phyloP scores from a whole-genome alignment of 2,329 filamentous ascomycete genomes.

The Ophiostoma sp. region DNA sequence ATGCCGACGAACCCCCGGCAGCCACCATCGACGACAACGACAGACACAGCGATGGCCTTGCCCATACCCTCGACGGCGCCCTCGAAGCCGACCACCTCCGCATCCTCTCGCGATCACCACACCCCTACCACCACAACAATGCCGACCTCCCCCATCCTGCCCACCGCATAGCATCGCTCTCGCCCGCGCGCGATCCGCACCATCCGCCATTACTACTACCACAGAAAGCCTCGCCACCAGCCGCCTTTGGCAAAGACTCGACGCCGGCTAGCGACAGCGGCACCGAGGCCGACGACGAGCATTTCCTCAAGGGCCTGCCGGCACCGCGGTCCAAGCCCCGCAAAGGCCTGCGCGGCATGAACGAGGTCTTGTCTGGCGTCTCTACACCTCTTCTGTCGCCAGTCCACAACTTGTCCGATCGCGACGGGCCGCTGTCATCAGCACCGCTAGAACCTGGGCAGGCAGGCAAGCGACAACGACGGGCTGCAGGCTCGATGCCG shows the following conservation, averaged over 20 bases:
- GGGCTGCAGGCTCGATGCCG: neutral
- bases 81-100: constrained; percentile 37
- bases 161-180: constrained; percentile 34
- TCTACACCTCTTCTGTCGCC: constrained; percentile 53
- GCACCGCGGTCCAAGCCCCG: constrained; percentile 66
- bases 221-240: neutral
- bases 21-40: neutral
- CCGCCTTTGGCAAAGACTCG: constrained; percentile 42
- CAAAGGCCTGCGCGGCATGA: constrained; percentile 67
- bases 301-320: constrained; percentile 77
- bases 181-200: neutral
- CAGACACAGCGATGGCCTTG: neutral
- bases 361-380: constrained; percentile 50
- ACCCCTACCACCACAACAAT: constrained; percentile 60
- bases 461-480: neutral
- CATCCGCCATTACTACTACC: neutral
- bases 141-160: constrained; percentile 51
- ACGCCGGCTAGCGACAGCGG: constrained; percentile 76
- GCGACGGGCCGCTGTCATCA: neutral
- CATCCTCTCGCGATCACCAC: constrained; percentile 56
- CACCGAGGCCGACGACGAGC: constrained; percentile 92
- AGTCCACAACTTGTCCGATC: neutral
- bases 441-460: neutral
- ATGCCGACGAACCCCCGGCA: constrained; percentile 9
- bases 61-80: neutral